phyloP scores from a whole-genome alignment of 202 grass and related monocot species.

The Carex arenaria region DNA sequence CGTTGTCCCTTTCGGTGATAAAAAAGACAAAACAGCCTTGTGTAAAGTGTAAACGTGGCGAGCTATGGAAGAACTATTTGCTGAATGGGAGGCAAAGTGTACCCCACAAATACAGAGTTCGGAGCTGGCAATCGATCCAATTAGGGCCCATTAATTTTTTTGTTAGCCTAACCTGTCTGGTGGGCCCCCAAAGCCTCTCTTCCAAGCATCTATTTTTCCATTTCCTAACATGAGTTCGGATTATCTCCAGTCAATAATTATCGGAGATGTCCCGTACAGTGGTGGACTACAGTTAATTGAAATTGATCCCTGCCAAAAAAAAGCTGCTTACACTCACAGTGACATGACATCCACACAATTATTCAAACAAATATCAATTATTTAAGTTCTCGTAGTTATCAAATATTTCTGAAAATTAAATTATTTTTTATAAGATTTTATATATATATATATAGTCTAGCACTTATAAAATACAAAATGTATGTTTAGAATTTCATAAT shows the following conservation, averaged over 20 bases:
- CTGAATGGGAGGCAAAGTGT: background rate
- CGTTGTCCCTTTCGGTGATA: background rate
- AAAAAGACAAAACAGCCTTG: constrained; percentile 20
- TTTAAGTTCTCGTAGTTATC: too few species aligned
- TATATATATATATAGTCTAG: too few species aligned
- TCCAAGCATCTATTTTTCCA: constrained; percentile 23
- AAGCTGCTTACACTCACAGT: background rate
- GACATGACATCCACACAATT: background rate
- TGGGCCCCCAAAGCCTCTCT: constrained; percentile 14
- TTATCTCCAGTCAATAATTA: background rate
- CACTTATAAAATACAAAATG: too few species aligned
- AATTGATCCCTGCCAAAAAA: background rate
- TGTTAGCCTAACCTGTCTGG: background rate
- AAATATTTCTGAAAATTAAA: too few species aligned
- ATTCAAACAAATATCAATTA: background rate
- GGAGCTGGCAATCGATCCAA: constrained; percentile 16
- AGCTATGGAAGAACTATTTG: background rate
- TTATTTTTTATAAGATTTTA: too few species aligned
- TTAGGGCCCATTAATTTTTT: background rate
- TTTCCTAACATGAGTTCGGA: background rate
- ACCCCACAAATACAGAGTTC: background rate
- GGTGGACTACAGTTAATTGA: background rate
- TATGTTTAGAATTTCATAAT: too few species aligned
- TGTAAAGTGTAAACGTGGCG: constrained; percentile 14
- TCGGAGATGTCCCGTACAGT: background rate